phyloP scores from a whole-genome alignment of 1,284 basidiomycete genomes.

The Chalciporus sp. region DNA sequence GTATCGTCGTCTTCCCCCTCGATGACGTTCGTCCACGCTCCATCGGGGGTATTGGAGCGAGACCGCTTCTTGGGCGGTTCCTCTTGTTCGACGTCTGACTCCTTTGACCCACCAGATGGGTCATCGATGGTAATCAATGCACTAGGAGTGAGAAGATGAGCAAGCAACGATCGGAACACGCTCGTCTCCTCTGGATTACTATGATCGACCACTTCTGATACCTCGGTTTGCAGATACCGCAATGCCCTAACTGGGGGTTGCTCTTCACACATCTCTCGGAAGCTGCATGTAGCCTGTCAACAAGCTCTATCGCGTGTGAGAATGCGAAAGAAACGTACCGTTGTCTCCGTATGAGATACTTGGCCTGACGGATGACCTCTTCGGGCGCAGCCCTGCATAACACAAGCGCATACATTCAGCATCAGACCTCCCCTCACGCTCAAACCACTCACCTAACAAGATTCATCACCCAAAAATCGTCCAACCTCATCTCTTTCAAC shows the following conservation, averaged over 20 bases:
- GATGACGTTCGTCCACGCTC: conserved; percentile 32
- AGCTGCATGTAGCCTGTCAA: conserved; percentile 44
- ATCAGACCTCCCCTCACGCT: conserved; percentile 6
- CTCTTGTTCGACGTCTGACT: conserved; percentile 7
- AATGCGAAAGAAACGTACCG: conserved; percentile 46
- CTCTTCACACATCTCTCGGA: conserved; percentile 76
- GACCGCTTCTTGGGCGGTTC: conserved; percentile 41
- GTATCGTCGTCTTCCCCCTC: conserved; percentile 30
- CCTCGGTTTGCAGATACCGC: conserved; percentile 67
- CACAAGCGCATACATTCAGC: neutral
- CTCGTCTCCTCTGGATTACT: conserved; percentile 59
- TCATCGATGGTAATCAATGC: conserved; percentile 8
- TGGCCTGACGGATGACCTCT: conserved; percentile 62
- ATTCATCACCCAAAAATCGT: conserved; percentile 78
- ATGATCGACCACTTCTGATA: conserved; percentile 73
- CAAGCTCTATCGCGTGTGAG: too few species aligned
- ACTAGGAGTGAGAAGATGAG: conserved; percentile 51
- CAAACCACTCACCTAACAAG: conserved; percentile 53
- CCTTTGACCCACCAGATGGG: neutral
- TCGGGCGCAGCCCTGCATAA: conserved; percentile 53
- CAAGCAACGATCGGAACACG: conserved; percentile 66
- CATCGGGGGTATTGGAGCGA: conserved; percentile 39
- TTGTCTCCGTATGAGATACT: conserved; percentile 65
- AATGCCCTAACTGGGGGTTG: conserved; percentile 67
- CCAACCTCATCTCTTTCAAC: conserved; percentile 51